phyloP scores from a whole-genome alignment of 345 rosid species.

The Ceriops zippeliana region DNA sequence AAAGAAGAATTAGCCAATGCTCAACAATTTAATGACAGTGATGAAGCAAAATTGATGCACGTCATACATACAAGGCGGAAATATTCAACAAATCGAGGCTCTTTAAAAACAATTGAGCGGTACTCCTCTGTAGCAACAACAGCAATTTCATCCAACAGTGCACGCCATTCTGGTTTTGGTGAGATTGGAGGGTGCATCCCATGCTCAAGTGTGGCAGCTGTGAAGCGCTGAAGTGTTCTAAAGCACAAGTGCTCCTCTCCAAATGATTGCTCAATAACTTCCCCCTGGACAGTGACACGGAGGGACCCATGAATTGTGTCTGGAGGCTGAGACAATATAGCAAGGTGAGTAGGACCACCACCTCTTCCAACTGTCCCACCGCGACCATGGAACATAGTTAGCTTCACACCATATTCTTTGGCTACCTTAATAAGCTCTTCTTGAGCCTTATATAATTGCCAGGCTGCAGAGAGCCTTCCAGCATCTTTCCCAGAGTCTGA shows the following conservation, averaged over 20 bases:
- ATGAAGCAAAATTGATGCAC: neutral
- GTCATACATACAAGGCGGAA: conserved; percentile 80
- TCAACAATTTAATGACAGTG: conserved; percentile 1
- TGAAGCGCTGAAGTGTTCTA: conserved; percentile 92
- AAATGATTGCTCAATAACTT: conserved; percentile 92
- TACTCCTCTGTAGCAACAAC: conserved; percentile 87
- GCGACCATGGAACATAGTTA: conserved; percentile 99
- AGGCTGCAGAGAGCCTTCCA: conserved; percentile 93
- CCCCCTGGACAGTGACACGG: conserved; percentile 95
- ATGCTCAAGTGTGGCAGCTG: conserved; percentile 97
- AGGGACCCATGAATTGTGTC: conserved; percentile 93
- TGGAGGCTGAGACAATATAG: conserved; percentile 98
- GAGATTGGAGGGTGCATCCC: conserved; percentile 93
- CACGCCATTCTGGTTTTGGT: conserved; percentile 96
- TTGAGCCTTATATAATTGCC: conserved; percentile 97
- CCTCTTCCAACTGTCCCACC: conserved; percentile 99
- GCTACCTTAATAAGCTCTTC: conserved; percentile 93
- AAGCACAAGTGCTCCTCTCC: conserved; percentile 95
- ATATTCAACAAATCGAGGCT: conserved; percentile 94
- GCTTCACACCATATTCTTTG: conserved; percentile 80
- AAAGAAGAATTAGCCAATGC: conserved; percentile 13
- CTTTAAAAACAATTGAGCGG: conserved; percentile 82
- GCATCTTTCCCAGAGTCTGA: conserved; percentile 99
- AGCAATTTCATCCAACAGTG: conserved; percentile 87
- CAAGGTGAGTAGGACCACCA: conserved; percentile 99